Conservation (phyloP, 2,329 filamentous ascomycete genomes). For the Botrytis medusae region DNA sequence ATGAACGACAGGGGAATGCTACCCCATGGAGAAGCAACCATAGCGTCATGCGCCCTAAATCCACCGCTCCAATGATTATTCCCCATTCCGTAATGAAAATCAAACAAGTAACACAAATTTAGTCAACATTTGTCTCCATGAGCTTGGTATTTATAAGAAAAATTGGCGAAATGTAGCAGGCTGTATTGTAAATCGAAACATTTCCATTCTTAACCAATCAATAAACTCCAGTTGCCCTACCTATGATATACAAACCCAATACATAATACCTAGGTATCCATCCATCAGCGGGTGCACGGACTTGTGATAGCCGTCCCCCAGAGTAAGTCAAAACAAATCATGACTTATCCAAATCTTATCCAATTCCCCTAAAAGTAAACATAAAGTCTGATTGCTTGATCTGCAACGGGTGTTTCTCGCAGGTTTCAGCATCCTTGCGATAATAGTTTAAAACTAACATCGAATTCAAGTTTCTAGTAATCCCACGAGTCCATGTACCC, state of each 20-base stretch:
- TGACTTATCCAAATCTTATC: background rate
- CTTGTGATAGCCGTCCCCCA: background rate
- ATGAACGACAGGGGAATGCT: background rate
- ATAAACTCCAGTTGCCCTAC: background rate
- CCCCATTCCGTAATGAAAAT: constrained; percentile 12
- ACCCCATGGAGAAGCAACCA: constrained; percentile 16
- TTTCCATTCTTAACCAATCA: constrained; percentile 18
- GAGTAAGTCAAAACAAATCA: background rate
- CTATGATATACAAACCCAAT: constrained; percentile 2
- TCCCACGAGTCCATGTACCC: background rate
- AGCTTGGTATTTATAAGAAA: constrained; percentile 16
- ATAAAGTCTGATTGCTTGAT: background rate
- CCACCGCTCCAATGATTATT: constrained; percentile 3
- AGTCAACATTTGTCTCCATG: background rate
- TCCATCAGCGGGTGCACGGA: background rate
- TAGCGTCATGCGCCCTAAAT: background rate
- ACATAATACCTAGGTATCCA: background rate
- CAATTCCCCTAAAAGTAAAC: background rate
- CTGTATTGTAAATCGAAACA: background rate
- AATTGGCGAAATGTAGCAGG: constrained; percentile 3
- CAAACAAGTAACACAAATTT: background rate
- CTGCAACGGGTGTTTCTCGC: background rate
- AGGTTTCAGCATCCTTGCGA: background rate
- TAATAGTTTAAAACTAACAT: background rate
- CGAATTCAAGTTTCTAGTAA: background rate